phyloP scores from a whole-genome alignment of 140 eudicot species.

The Oenanthe javanica region DNA sequence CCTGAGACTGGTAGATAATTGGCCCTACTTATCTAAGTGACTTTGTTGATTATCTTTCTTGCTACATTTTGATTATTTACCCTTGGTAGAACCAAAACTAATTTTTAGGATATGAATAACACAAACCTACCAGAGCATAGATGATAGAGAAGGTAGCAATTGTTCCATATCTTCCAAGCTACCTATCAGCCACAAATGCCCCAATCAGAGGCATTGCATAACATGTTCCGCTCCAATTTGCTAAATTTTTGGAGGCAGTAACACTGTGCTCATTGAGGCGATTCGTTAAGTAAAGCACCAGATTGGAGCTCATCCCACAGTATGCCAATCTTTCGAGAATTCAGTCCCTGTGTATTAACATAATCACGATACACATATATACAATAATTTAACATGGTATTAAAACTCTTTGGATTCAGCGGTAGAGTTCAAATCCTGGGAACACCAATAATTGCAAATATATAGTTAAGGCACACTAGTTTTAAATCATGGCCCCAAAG shows the following conservation, averaged over 20 bases:
- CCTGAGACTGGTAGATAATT: background rate
- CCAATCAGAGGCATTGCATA: slow-evolving; percentile 17
- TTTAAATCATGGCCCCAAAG: background rate
- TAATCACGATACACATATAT: background rate
- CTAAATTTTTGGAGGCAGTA: slow-evolving; percentile 6
- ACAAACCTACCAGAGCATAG: slow-evolving; percentile 10
- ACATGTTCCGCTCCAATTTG: slow-evolving; percentile 19
- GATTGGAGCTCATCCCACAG: slow-evolving; percentile 15
- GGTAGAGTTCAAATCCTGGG: background rate
- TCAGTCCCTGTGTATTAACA: slow-evolving; percentile 14
- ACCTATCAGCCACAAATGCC: slow-evolving; percentile 16
- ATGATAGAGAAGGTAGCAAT: slow-evolving; percentile 20
- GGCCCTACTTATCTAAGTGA: background rate
- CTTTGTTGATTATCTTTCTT: background rate
- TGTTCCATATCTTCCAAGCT: slow-evolving; percentile 20
- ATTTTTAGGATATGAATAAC: background rate
- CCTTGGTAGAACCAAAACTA: background rate
- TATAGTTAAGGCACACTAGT: background rate
- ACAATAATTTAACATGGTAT: background rate
- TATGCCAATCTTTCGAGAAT: slow-evolving; percentile 15
- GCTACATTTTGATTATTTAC: background rate
- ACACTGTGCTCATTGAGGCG: slow-evolving; percentile 4
- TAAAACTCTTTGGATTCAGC: background rate
- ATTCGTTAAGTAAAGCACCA: slow-evolving; percentile 10
- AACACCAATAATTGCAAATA: background rate